These are phyloP conservation scores for Fusarium pseudoanthophilum DNA, from an alignment of 2,329 filamentous ascomycete genomes.

Conservation along the genomic window DNA sequence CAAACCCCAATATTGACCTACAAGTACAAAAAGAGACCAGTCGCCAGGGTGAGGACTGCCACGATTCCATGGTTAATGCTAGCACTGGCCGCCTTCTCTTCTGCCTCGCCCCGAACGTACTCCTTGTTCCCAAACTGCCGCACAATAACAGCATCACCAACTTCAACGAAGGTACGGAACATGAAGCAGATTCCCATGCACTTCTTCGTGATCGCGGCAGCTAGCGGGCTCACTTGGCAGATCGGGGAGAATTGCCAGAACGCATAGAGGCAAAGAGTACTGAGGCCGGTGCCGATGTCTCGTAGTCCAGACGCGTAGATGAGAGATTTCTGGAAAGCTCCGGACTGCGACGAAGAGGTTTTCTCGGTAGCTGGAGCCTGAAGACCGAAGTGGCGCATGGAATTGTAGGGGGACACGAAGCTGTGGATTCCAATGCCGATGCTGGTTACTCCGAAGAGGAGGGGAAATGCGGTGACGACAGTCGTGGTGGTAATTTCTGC, in stretches of 20 bases:
- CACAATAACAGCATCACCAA: conserved; percentile 29
- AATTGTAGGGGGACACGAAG: conserved; percentile 23
- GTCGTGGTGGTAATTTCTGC: neutral
- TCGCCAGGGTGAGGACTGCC: conserved; percentile 14
- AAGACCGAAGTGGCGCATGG: conserved; percentile 22
- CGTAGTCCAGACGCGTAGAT: conserved; percentile 23
- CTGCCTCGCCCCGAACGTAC: neutral
- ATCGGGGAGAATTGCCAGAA: conserved; percentile 31
- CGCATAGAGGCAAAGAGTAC: conserved; percentile 21
- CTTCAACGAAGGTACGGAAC: conserved; percentile 13
- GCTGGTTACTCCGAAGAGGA: conserved; percentile 20
- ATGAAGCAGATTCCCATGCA: conserved; percentile 31
- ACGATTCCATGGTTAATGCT: conserved; percentile 23
- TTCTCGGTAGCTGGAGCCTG: neutral
- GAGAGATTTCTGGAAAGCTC: conserved; percentile 22
- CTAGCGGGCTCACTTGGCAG: conserved; percentile 11
- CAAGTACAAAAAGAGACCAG: conserved; percentile 25
- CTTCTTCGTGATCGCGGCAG: neutral
- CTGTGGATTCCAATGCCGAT: conserved; percentile 30
- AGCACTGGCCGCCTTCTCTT: conserved; percentile 8
- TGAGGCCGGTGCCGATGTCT: conserved; percentile 14
- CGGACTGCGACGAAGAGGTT: neutral
- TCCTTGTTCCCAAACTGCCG: conserved; percentile 23
- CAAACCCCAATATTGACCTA: neutral
- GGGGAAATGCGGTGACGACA: conserved; percentile 12